Conservation (phyloP, 805 yeast species). For the Cyberlindnera meyerae region DNA sequence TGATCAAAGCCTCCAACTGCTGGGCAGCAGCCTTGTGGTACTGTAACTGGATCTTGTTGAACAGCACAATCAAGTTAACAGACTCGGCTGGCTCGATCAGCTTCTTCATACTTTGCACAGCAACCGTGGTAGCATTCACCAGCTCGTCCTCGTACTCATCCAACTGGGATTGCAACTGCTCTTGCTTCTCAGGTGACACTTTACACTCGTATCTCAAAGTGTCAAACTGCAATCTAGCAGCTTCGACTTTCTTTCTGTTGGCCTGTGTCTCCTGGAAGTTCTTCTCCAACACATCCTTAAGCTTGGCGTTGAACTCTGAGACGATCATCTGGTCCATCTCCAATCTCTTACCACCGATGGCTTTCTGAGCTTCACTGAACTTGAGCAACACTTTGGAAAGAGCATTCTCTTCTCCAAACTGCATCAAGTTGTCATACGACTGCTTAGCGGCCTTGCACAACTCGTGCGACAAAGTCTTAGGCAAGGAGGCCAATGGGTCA, state of each 20-base stretch:
- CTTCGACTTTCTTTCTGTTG: constrained; percentile 63
- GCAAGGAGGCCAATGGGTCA: constrained; percentile 30
- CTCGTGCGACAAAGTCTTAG: constrained; percentile 73
- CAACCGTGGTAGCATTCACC: constrained; percentile 71
- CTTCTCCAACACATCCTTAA: constrained; percentile 47
- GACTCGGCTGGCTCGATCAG: constrained; percentile 64
- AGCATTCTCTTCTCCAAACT: constrained; percentile 26
- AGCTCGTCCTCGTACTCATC: constrained; percentile 66
- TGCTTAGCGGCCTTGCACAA: constrained; percentile 51
- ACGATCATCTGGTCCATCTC: constrained; percentile 65
- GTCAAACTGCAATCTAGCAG: constrained; percentile 67
- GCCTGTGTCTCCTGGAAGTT: constrained; percentile 58
- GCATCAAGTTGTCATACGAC: constrained; percentile 41
- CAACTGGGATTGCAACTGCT: constrained; percentile 32
- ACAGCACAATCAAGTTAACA: constrained; percentile 58
- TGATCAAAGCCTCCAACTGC: constrained; percentile 42
- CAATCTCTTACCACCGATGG: constrained; percentile 62
- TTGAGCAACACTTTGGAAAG: constrained; percentile 31
- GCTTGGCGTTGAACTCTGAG: constrained; percentile 52
- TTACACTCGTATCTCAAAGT: constrained; percentile 56
- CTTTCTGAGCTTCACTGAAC: constrained; percentile 51
- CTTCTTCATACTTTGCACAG: constrained; percentile 75
- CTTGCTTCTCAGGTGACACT: constrained; percentile 22
- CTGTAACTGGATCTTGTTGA: constrained; percentile 64
- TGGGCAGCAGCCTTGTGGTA: constrained; percentile 50